phyloP scores from a whole-genome alignment of 192 early-diverging fungal species.

The Umbelopsis sp. region DNA sequence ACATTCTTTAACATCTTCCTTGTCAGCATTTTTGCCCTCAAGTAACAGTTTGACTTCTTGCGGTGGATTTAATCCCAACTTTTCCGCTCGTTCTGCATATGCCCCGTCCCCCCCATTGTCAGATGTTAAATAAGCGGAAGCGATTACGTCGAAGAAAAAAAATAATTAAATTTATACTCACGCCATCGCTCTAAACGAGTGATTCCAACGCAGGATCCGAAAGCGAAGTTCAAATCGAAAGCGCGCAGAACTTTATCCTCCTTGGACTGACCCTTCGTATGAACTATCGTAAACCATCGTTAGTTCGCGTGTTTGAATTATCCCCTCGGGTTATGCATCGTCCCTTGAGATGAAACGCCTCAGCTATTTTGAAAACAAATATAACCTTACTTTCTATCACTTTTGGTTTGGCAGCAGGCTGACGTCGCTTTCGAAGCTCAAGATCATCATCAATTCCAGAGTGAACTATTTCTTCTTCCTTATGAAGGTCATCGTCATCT shows the following conservation, averaged over 20 bases:
- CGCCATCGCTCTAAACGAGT: constrained; percentile 56
- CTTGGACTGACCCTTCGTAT: constrained; percentile 20
- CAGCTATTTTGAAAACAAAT: no score
- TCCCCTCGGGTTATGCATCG: no score
- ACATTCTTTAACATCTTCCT: constrained; percentile 20
- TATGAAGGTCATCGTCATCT: constrained; percentile 1
- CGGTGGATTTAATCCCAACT: constrained; percentile 50
- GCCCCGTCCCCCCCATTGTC: background rate
- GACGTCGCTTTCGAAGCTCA: background rate
- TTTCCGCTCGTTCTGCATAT: constrained; percentile 42
- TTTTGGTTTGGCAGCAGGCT: background rate
- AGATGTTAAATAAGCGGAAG: background rate
- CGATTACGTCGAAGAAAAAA: background rate
- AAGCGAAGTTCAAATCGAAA: constrained; percentile 38
- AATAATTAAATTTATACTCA: background rate
- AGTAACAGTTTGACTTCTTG: constrained; percentile 22
- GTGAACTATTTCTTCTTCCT: background rate
- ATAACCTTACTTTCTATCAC: background rate
- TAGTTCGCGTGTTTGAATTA: background rate
- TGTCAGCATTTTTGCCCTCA: background rate
- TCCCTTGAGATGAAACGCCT: no score
- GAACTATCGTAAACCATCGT: constrained; percentile 13
- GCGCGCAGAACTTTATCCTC: constrained; percentile 28
- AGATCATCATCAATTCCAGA: background rate
- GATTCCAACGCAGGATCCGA: constrained; percentile 55